A percentile compares a stretch with the other conserved stretches of the same genome.
Evolutionary conservation across 176 grass and related monocot genomes (phyloP).

Genomic region (Carex littledalei): DNA sequence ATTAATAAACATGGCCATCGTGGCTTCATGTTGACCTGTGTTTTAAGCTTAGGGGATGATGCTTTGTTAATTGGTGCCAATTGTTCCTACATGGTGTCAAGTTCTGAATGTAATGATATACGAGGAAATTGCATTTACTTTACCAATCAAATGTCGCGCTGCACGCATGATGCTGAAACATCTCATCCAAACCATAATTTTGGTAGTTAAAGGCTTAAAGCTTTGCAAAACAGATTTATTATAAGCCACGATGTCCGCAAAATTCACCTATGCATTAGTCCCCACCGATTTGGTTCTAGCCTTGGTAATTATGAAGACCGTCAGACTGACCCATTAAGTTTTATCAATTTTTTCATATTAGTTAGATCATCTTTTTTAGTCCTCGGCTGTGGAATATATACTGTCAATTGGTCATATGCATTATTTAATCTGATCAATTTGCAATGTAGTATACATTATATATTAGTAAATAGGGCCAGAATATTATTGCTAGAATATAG

Average conservation of each 20-base stretch:
- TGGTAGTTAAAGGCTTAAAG: background rate
- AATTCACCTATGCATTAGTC: background rate
- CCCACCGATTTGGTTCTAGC: background rate
- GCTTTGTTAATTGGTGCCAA: background rate
- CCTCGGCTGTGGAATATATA: too few species aligned
- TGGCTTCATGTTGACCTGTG: too few species aligned
- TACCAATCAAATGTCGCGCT: background rate
- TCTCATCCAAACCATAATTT: background rate
- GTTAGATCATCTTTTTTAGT: too few species aligned
- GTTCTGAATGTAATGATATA: background rate
- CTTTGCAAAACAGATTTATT: background rate
- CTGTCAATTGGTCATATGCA: too few species aligned
- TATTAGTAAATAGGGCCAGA: too few species aligned
- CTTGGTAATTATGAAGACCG: background rate
- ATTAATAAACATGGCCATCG: background rate
- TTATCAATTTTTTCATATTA: too few species aligned
- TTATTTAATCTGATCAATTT: too few species aligned
- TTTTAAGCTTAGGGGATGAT: background rate
- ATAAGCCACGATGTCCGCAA: background rate
- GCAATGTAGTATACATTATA: too few species aligned
- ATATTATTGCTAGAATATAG: too few species aligned
- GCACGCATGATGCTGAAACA: background rate
- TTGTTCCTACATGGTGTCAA: background rate
- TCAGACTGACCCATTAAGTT: too few species aligned
- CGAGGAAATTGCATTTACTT: background rate